Conservation (phyloP, 768 basidiomycete species). For the Hysterangium stoloniferum region DNA sequence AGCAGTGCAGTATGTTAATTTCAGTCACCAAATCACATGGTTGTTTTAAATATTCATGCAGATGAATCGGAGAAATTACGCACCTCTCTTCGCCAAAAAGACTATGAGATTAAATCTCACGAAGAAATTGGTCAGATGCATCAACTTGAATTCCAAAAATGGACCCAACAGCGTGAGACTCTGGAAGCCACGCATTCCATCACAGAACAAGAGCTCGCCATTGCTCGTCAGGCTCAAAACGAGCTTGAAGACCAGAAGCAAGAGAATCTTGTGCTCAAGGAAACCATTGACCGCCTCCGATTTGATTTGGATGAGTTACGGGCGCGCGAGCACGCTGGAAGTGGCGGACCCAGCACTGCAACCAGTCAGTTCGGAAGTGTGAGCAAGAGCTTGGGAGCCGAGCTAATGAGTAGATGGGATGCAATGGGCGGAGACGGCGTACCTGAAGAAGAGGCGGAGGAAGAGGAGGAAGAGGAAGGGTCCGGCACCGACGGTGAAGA, state of each 20-base stretch:
- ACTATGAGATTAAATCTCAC: conserved; percentile 60
- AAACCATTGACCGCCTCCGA: conserved; percentile 91
- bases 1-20: conserved; percentile 63
- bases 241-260: conserved; percentile 90
- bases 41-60: conserved; percentile 20
- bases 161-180: conserved; percentile 54
- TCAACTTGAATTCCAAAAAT: conserved; percentile 60
- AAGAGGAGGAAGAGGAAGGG: conserved; percentile 39
- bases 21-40: background rate
- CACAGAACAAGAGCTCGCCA: conserved; percentile 64
- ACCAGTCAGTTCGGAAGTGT: conserved; percentile 49
- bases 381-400: conserved; percentile 70
- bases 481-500: conserved; percentile 54
- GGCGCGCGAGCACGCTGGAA: conserved; percentile 31
- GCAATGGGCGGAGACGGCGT: conserved; percentile 20
- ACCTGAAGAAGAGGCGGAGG: conserved; percentile 27
- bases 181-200: conserved; percentile 64
- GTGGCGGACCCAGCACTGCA: conserved; percentile 33
- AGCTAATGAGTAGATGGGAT: conserved; percentile 35
- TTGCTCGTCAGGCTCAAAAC: conserved; percentile 64
- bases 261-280: conserved; percentile 86
- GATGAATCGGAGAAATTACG: conserved; percentile 76
- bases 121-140: conserved; percentile 55
- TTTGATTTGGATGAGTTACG: conserved; percentile 93
- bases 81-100: conserved; percentile 62